Base-by-base conservation (phyloP, 2,329 filamentous ascomycete species). In the Macrophomina phaseolina region DNA sequence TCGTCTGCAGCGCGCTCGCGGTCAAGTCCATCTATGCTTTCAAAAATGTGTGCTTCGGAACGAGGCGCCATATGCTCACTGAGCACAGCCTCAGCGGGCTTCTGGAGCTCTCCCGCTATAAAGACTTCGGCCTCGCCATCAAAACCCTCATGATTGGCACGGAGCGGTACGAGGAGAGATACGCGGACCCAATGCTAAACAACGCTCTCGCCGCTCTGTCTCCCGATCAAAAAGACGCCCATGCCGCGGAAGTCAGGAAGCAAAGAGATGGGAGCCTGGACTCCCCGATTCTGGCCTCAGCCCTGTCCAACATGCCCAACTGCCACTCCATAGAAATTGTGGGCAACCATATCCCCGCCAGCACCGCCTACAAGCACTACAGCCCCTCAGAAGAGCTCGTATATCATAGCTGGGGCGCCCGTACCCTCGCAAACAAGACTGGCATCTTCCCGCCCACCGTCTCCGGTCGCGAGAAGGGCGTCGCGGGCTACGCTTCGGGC, bases 111-210 rank as follows among this genome's bases (percentile, higher is more conserved):
- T 58, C 53, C 4, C 34, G 53, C 34, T n/a, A 58, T 23, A 12
- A 34, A 3, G n/a, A 40, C 34, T 45, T 58, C 38, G 53, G 53
- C 7, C 34, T 16, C 6, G 53, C 53, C 9, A 36, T 58, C 16
- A 45, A 16, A 1, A 58, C 53, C 38, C 38, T 58, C 34, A 58
- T 58, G 34, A 58, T 58, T n/a, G 53, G 38, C 34, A 58, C 53
- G 4, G 53, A 58, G 34, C 53, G 23, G 34, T 58, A 40, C 30
- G 34, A 58, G 18, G 53, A 58, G 18, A 34, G 4, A 7, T 53
- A 53, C 30, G 14, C 30, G 6, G 49, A 53, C 30, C 49, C 49
- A 12, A 14, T 30, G 11, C 53, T 58, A 3, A 34, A 58, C 38
- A 40, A 40, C 4, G 5, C 53, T n/a, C 23, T n/a, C n/a, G 34